Conservation (phyloP, 1,139 yeast genomes). For the Blastobotrys arbuscula region DNA sequence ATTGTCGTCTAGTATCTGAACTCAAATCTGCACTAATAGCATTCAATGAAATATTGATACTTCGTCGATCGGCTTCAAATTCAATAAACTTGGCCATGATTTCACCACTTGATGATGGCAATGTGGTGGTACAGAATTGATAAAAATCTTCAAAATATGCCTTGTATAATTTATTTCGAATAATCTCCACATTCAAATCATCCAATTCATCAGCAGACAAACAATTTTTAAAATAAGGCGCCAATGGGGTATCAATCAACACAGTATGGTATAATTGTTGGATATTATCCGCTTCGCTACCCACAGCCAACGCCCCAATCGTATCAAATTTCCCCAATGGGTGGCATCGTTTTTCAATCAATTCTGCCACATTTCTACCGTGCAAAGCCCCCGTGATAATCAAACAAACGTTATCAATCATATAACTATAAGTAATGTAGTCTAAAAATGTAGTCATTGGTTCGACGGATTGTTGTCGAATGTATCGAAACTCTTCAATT, state of each 20-base stretch:
- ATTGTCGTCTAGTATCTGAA: constrained; percentile 58
- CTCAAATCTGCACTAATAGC: constrained; percentile 78
- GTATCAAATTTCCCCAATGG: constrained; percentile 99
- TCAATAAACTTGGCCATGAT: constrained; percentile 71
- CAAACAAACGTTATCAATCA: constrained; percentile 95
- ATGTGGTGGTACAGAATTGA: constrained; percentile 50
- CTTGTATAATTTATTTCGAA: constrained; percentile 84
- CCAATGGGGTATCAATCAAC: constrained; percentile 94
- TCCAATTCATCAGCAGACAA: constrained; percentile 91
- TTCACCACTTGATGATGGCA: constrained; percentile 73
- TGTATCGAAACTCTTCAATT: constrained; percentile 77
- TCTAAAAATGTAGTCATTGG: constrained; percentile 79
- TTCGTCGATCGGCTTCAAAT: constrained; percentile 94
- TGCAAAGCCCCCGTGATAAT: constrained; percentile 97
- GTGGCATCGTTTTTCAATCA: constrained; percentile 74
- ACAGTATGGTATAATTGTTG: constrained; percentile 90
- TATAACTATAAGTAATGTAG: constrained; percentile 88
- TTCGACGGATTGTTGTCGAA: constrained; percentile 78
- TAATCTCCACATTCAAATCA: constrained; percentile 90
- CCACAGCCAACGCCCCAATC: constrained; percentile 82
- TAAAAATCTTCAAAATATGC: constrained; percentile 89
- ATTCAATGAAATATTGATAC: constrained; percentile 85
- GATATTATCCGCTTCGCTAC: constrained; percentile 44
- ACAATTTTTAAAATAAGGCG: constrained; percentile 91
- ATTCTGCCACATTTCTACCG: constrained; percentile 84